Percentiles rank a stretch among this genome's conserved stretches.
Evolutionary conservation across 2,329 filamentous ascomycete species (phyloP).

Genomic region (Exophiala sp.): DNA sequence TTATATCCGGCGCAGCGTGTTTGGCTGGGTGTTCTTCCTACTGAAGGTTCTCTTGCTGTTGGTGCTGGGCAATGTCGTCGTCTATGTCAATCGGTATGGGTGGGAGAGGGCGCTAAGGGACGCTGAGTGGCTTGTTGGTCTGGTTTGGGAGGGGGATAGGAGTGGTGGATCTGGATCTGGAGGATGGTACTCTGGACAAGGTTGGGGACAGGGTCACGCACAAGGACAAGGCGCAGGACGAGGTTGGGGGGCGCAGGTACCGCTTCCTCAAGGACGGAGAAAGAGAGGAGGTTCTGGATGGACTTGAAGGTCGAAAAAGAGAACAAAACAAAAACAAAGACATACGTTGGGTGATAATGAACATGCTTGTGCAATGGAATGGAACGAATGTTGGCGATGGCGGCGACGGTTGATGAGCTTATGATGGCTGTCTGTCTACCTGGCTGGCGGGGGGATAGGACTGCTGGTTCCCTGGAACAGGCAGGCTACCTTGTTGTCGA

Average conservation of each 20-base stretch:
- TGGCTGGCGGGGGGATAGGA: too few species aligned
- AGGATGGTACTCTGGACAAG: constrained; percentile 4
- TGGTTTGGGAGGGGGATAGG: constrained; percentile 17
- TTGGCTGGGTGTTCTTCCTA: constrained; percentile 25
- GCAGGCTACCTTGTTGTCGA: too few species aligned
- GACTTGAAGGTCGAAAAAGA: too few species aligned
- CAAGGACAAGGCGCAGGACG: too few species aligned
- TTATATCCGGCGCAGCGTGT: constrained; percentile 25
- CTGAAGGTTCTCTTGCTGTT: constrained; percentile 24
- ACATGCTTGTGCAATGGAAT: too few species aligned
- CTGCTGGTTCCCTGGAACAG: too few species aligned
- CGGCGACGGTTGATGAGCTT: too few species aligned
- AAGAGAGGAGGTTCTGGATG: constrained; percentile 8
- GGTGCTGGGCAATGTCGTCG: constrained; percentile 15
- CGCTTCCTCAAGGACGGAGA: constrained; percentile 3
- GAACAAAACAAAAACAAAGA: too few species aligned
- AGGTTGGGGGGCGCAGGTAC: constrained; percentile 20
- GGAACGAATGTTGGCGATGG: too few species aligned
- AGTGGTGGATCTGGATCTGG: constrained; percentile 7
- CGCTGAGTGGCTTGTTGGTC: constrained; percentile 20
- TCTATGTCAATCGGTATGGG: constrained; percentile 25
- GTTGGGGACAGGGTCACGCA: background rate
- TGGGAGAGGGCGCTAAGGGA: constrained; percentile 20
- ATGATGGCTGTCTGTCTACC: too few species aligned
- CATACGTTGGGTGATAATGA: too few species aligned